Percentiles rank a stretch among this genome's conserved stretches.
phyloP scores from a whole-genome alignment of 352 stramenopile genomes.

The Phytophthora hybrid region DNA sequence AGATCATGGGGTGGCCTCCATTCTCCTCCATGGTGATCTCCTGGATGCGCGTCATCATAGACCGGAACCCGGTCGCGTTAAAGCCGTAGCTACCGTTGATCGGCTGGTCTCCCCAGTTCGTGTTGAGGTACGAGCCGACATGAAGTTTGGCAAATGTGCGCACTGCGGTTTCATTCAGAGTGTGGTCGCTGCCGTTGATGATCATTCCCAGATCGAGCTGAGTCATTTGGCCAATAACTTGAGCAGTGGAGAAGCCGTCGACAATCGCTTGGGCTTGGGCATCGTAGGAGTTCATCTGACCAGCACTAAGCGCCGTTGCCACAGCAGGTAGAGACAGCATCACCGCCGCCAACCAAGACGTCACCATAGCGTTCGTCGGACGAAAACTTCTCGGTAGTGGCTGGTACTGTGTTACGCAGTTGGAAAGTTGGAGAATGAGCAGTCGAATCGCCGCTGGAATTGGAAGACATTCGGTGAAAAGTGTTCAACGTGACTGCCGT shows the following conservation, averaged over 20 bases:
- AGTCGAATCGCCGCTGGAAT: neutral
- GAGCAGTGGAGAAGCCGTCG: constrained; percentile 25
- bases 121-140: constrained; percentile 91
- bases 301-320: constrained; percentile 3
- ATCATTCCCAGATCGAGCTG: constrained; percentile 77
- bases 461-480: neutral
- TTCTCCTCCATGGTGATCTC: constrained; percentile 59
- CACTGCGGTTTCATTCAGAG: constrained; percentile 64
- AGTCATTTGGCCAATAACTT: constrained; percentile 87
- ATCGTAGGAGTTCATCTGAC: constrained; percentile 28
- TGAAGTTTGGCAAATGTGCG: constrained; percentile 67
- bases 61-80: constrained; percentile 70
- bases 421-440: constrained; percentile 12
- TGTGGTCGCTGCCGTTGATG: constrained; percentile 37
- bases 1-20: constrained; percentile 59
- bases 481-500: neutral
- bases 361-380: constrained; percentile 4
- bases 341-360: constrained; percentile 7
- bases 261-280: constrained; percentile 48
- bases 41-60: constrained; percentile 76
- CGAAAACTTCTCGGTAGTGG: neutral
- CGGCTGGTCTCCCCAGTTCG: constrained; percentile 48
- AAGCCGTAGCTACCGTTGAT: constrained; percentile 46
- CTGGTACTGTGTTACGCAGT: constrained; percentile 2
- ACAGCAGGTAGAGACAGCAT: constrained; percentile 1